phyloP scores from a whole-genome alignment of 768 basidiomycete genomes.

The Pleurotus tuoliensis region DNA sequence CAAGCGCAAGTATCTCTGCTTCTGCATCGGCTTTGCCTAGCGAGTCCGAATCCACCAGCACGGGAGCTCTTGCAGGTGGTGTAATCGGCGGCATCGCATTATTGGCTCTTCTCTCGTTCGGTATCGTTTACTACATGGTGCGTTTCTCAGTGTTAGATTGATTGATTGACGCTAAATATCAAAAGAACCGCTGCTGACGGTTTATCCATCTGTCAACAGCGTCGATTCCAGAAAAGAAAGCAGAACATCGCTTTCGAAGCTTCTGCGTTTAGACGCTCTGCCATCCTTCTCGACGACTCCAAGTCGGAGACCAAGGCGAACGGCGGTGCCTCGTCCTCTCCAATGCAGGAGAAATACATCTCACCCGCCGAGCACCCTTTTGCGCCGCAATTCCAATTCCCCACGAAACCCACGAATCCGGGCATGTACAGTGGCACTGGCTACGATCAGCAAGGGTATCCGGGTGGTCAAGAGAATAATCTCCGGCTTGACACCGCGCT shows the following conservation, averaged over 20 bases:
- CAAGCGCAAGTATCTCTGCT: neutral
- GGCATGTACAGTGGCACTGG: neutral
- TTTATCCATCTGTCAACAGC: slow-evolving; percentile 23
- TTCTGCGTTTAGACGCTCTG: slow-evolving; percentile 60
- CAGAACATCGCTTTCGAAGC: slow-evolving; percentile 27
- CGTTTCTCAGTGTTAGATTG: neutral
- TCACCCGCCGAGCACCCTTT: neutral
- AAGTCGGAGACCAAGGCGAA: neutral
- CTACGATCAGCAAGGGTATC: neutral
- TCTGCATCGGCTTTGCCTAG: neutral
- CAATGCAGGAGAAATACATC: neutral
- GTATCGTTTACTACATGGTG: slow-evolving; percentile 2
- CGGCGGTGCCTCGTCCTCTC: neutral
- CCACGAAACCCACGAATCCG: neutral
- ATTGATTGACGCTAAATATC: neutral
- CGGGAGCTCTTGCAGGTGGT: slow-evolving; percentile 2
- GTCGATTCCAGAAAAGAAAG: slow-evolving; percentile 32
- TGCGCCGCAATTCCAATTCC: slow-evolving; percentile 1
- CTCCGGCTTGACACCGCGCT: slow-evolving; percentile 2
- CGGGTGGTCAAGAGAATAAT: neutral
- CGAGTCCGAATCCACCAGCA: neutral
- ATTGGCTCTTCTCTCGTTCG: neutral
- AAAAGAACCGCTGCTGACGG: neutral
- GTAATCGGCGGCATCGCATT: neutral
- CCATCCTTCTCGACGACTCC: slow-evolving; percentile 52